These are phyloP conservation scores for Lolium perenne DNA, from an alignment of 176 grass and related monocot genomes.

Conservation along the genomic window DNA sequence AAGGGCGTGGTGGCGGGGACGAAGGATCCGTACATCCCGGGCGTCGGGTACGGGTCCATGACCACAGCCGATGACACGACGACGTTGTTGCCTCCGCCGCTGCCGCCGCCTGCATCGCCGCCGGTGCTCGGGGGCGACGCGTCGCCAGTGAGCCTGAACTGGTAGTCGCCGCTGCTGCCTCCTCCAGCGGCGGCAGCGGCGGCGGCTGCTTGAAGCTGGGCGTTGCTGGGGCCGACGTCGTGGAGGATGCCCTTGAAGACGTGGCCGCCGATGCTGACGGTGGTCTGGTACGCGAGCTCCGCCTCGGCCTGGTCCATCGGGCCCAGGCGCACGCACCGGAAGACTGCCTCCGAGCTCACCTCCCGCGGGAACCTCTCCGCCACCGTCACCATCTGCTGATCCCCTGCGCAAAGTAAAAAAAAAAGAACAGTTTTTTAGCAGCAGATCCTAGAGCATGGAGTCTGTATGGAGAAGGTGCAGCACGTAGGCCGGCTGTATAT, in stretches of 20 bases:
- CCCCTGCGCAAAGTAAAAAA: constrained; percentile 7
- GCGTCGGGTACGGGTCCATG: constrained; percentile 92
- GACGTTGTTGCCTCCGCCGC: constrained; percentile 31
- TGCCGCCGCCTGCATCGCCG: constrained; percentile 39
- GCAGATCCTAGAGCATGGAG: constrained; percentile 7
- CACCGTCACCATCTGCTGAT: constrained; percentile 62
- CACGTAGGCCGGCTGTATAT: neutral
- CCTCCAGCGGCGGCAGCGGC: neutral
- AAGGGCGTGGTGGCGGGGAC: constrained; percentile 57
- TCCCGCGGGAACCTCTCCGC: constrained; percentile 72
- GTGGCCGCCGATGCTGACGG: constrained; percentile 86
- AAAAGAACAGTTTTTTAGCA: neutral
- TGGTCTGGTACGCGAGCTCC: constrained; percentile 87
- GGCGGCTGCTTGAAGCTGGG: constrained; percentile 3
- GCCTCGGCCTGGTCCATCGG: constrained; percentile 71
- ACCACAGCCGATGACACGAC: constrained; percentile 74
- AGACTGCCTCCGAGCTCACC: constrained; percentile 85
- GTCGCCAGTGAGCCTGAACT: constrained; percentile 59
- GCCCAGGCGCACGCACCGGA: constrained; percentile 80
- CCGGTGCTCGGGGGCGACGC: constrained; percentile 52
- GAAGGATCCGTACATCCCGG: constrained; percentile 53
- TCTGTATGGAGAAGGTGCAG: neutral
- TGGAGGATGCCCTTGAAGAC: constrained; percentile 96
- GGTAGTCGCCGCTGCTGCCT: constrained; percentile 35
- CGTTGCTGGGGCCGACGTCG: constrained; percentile 66